phyloP scores from a whole-genome alignment of 257 asterid genomes.

The Handroanthus guayacan region DNA sequence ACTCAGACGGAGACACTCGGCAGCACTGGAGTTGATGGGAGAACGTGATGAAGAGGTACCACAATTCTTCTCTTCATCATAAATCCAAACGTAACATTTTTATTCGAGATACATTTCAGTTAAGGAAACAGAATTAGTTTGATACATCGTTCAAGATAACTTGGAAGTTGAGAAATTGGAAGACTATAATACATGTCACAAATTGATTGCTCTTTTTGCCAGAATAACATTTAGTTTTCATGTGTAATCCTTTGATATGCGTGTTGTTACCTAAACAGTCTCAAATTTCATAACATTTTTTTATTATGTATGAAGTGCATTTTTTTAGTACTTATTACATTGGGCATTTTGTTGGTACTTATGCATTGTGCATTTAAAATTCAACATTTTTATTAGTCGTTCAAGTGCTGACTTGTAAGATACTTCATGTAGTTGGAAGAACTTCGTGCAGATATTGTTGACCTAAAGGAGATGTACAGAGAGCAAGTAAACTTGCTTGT shows the following conservation, averaged over 20 bases:
- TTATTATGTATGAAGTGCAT: background rate
- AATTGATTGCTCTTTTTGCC: background rate
- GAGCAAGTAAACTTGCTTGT: conserved; percentile 84
- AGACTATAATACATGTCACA: background rate
- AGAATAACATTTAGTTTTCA: background rate
- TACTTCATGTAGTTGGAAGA: conserved; percentile 65
- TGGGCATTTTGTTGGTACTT: no score
- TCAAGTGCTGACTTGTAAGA: conserved; percentile 8
- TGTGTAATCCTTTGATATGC: no score
- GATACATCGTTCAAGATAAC: background rate
- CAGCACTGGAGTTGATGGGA: conserved; percentile 85
- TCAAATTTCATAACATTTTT: background rate
- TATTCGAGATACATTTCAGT: background rate
- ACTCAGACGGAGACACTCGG: conserved; percentile 71
- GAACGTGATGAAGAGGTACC: conserved; percentile 87
- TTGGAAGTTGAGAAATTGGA: background rate
- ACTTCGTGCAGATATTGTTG: conserved; percentile 75
- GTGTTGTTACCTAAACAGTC: no score
- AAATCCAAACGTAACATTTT: background rate
- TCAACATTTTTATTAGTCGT: no score
- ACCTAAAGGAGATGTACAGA: conserved; percentile 83
- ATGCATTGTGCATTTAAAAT: background rate
- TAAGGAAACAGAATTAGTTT: background rate
- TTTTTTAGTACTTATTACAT: no score
- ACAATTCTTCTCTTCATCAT: background rate